Percentiles rank a stretch among this genome's conserved stretches.
These are phyloP conservation scores for Kodamaea jinghongensis DNA, from an alignment of 805 yeast species.

Conservation along the genomic window DNA sequence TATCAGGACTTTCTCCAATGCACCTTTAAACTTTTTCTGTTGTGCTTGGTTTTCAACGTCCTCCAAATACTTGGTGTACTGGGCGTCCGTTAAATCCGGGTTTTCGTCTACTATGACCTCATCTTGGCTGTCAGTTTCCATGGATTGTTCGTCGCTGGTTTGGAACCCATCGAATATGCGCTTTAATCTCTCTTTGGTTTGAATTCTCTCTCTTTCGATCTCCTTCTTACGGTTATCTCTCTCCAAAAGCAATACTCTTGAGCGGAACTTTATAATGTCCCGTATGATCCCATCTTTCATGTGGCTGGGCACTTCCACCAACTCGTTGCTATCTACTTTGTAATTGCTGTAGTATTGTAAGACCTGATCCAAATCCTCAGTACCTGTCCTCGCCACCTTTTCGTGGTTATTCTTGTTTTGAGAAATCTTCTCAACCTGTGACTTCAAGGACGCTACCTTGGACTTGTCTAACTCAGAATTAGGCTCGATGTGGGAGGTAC, in stretches of 20 bases:
- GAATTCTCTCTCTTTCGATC: constrained; percentile 45
- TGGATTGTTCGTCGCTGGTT: constrained; percentile 3
- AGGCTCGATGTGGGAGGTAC: no score
- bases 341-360: constrained; percentile 39
- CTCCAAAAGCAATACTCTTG: constrained; percentile 52
- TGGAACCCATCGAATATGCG: constrained; percentile 42
- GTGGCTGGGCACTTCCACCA: constrained; percentile 55
- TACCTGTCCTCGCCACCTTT: constrained; percentile 20
- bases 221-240: constrained; percentile 49
- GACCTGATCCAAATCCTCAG: constrained; percentile 36
- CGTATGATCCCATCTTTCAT: constrained; percentile 50
- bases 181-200: constrained; percentile 47
- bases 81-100: constrained; percentile 20
- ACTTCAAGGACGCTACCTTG: neutral
- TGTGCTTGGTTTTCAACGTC: constrained; percentile 23
- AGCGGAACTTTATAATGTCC: constrained; percentile 55
- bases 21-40: constrained; percentile 19
- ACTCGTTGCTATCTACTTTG: constrained; percentile 54
- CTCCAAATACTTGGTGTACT: constrained; percentile 18
- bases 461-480: neutral
- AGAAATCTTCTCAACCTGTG: constrained; percentile 6
- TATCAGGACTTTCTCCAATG: constrained; percentile 12
- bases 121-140: neutral
- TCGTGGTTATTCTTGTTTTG: constrained; percentile 22
- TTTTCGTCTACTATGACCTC: constrained; percentile 11